Conservation (phyloP, 139 green algal species). For the Chlamydomonas incerta region DNA sequence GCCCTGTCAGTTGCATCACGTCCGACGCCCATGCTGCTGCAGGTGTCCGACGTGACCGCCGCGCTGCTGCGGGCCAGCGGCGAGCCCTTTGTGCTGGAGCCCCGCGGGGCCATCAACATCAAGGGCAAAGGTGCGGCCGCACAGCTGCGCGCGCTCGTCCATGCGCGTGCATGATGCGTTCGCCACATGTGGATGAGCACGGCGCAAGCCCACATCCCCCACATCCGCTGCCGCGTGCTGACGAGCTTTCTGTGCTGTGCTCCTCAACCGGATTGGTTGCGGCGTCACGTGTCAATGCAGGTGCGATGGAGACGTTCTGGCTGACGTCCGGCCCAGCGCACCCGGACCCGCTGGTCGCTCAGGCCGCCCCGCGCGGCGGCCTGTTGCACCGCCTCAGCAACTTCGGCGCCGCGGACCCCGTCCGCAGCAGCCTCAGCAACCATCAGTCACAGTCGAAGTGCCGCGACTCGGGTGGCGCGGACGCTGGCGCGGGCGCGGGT, state of each 20-base stretch:
- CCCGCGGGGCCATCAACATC: neutral
- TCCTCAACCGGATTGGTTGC: too few species aligned
- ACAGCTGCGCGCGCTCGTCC: neutral
- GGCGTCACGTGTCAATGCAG: neutral
- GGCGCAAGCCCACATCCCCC: too few species aligned
- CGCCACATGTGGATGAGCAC: too few species aligned
- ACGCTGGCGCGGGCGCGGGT: neutral
- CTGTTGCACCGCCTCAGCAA: too few species aligned
- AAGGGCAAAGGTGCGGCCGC: conserved; percentile 22
- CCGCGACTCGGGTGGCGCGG: too few species aligned
- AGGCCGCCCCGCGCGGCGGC: neutral
- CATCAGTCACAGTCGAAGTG: too few species aligned
- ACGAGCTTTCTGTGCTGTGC: too few species aligned
- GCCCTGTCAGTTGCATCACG: neutral
- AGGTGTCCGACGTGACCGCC: conserved; percentile 5
- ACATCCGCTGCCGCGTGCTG: too few species aligned
- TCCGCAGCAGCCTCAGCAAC: too few species aligned
- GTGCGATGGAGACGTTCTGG: neutral
- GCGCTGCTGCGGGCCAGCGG: neutral
- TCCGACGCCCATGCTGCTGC: neutral
- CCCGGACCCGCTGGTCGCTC: too few species aligned
- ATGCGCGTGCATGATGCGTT: too few species aligned
- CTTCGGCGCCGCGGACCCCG: too few species aligned
- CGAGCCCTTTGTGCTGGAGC: neutral
- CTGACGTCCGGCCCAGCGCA: neutral